Conservation (phyloP, 1,284 basidiomycete genomes). For the Apiotrichum laibachii region DNA sequence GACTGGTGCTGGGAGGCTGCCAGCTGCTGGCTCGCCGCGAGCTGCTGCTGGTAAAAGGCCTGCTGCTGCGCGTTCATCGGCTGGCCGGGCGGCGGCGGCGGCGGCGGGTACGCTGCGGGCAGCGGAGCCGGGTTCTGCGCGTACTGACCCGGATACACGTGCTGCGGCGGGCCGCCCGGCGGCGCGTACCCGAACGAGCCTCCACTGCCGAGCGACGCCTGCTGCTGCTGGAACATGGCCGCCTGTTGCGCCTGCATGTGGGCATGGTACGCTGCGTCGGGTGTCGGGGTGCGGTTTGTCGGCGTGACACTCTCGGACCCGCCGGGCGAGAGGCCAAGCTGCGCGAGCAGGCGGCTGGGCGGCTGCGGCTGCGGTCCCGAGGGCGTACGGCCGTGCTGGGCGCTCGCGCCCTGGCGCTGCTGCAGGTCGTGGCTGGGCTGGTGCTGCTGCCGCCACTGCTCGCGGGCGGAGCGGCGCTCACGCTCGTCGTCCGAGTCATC, state of each 20-base stretch:
- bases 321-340: conserved; percentile 21
- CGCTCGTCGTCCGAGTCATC: conserved; percentile 28
- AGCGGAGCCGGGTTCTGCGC: neutral
- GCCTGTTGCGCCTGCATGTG: neutral
- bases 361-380: conserved; percentile 7
- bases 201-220: neutral
- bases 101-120: neutral
- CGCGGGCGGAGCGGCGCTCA: neutral
- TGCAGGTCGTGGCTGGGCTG: neutral
- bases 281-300: conserved; percentile 14
- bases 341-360: conserved; percentile 18
- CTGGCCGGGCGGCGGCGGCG: no score
- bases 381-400: no score
- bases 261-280: neutral
- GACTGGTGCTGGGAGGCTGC: neutral
- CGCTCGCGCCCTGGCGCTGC: neutral
- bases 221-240: neutral
- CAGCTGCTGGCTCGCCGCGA: neutral
- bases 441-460: conserved; percentile 2
- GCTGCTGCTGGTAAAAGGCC: neutral
- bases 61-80: neutral
- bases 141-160: conserved; percentile 1
- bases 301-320: conserved; percentile 6
- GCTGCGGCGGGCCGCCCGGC: neutral
- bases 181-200: no score